A percentile compares a stretch with the other conserved stretches of the same genome.
These are phyloP conservation scores for Lathyrus tuberosus DNA, from an alignment of 306 rosid genomes.

Conservation along the genomic window DNA sequence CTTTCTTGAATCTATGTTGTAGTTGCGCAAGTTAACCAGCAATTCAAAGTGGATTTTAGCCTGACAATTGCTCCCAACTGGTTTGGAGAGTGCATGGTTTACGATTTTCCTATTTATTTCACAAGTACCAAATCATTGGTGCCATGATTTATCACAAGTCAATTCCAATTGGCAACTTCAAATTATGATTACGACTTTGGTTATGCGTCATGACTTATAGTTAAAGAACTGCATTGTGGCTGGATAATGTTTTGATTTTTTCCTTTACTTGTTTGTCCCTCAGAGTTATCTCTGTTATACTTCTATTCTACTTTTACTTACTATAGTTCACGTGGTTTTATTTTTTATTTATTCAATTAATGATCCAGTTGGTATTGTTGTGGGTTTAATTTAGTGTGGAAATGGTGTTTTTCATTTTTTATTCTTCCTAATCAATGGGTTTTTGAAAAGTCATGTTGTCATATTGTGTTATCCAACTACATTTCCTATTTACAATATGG, in stretches of 20 bases:
- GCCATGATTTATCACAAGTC: background rate
- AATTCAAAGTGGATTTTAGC: background rate
- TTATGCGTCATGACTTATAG: background rate
- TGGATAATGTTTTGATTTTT: background rate
- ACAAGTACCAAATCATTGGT: background rate
- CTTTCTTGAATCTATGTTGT: conserved; percentile 6
- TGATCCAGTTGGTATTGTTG: background rate
- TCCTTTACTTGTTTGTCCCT: background rate
- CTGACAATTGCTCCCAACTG: conserved; percentile 3
- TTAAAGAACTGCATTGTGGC: conserved; percentile 4
- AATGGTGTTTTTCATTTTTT: background rate
- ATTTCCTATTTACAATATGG: conserved; percentile 29
- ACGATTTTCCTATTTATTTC: conserved; percentile 3
- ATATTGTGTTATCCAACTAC: conserved; percentile 10
- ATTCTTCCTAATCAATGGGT: background rate
- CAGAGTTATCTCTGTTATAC: background rate
- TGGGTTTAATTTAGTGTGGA: background rate
- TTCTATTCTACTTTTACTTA: too few species aligned
- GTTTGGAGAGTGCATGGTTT: conserved; percentile 7
- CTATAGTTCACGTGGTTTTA: conserved; percentile 1
- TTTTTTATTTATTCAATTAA: too few species aligned
- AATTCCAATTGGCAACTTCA: background rate
- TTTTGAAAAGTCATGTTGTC: background rate
- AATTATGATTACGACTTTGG: background rate
- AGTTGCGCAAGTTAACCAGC: background rate